Base-by-base conservation (phyloP, 495 filamentous ascomycete species). In the Penicillium ochrochloron region DNA sequence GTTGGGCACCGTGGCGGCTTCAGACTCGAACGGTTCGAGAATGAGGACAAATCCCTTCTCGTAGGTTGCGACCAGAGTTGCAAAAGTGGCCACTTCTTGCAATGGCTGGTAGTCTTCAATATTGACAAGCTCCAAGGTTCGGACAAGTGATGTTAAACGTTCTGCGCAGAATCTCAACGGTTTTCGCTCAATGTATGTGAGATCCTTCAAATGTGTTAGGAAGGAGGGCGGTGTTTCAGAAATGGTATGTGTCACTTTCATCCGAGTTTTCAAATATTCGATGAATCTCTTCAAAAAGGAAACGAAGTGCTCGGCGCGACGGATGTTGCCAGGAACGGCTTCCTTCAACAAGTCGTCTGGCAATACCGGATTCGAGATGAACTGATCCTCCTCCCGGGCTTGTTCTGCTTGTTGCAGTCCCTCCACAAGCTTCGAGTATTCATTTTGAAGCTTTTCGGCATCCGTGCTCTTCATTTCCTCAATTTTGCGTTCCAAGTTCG, bases 11-110 rank as follows among this genome's bases (percentile, higher is more conserved):
- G 94, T 96, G 35, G 96, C 94, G 23, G 91, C 91, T 68, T 97
- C 96, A 0, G 93, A 94, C 78, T 99, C 96, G 68, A 89, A 99
- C 1, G 96, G 96, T 67, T 99, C 95, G 37, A 98, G 84, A 48
- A 99, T 99, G 31, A 99, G 84, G 5, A 96, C 83, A 71, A 99
- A 99, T 5, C 96, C 96, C 71, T 92, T 97, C 63, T 99, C 96
- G 73, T 99, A 99, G 2, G 96, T 99, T 48, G 95, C 90, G 35
- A 95, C 93, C 0, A 99, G 84, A 2, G 96, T 99, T n/a, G 96
- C 96, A 73, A 99, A 99, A 2, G 94, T 97, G 9, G 96, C 96
- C 14, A 99, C 93, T 81, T 99, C 94, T 82, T 99, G 96, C 0
- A 99, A 84, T 6, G 95, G 90, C 63, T 96, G 93, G 71, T 96